Evolutionary conservation across 2,329 filamentous ascomycete species (phyloP).

Genomic region (Xylaria sp.): DNA sequence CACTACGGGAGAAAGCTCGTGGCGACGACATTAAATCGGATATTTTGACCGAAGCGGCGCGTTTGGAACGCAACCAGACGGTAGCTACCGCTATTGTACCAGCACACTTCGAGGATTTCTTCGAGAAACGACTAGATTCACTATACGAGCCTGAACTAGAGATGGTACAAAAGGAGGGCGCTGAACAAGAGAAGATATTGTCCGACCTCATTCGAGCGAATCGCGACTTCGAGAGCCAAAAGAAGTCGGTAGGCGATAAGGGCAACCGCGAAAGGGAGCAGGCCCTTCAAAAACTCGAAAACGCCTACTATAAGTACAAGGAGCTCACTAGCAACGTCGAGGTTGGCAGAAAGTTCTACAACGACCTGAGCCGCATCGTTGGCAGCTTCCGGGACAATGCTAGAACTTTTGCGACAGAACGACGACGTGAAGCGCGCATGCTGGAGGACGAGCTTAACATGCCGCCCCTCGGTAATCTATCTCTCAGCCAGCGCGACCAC

Average conservation of each 20-base stretch:
- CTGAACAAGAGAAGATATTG: conserved; percentile 79
- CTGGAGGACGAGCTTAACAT: conserved; percentile 57
- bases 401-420: conserved; percentile 80
- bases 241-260: conserved; percentile 70
- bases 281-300: conserved; percentile 87
- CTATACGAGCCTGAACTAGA: conserved; percentile 83
- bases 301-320: conserved; percentile 95
- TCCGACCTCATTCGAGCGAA: conserved; percentile 79
- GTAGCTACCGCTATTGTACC: conserved; percentile 81
- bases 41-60: conserved; percentile 82
- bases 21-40: conserved; percentile 89
- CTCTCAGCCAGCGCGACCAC: conserved; percentile 38
- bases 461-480: conserved; percentile 47
- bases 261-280: conserved; percentile 80
- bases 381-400: conserved; percentile 80
- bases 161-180: conserved; percentile 74
- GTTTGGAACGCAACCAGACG: conserved; percentile 86
- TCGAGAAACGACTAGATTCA: conserved; percentile 78
- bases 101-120: conserved; percentile 91
- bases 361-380: conserved; percentile 90
- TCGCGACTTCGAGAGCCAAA: conserved; percentile 77
- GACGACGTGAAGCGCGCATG: conserved; percentile 81
- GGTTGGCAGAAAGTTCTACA: conserved; percentile 94
- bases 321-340: conserved; percentile 94
- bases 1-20: conserved; percentile 79